These are phyloP conservation scores for Medicago ruthenica DNA, from an alignment of 306 rosid genomes.

Conservation along the genomic window DNA sequence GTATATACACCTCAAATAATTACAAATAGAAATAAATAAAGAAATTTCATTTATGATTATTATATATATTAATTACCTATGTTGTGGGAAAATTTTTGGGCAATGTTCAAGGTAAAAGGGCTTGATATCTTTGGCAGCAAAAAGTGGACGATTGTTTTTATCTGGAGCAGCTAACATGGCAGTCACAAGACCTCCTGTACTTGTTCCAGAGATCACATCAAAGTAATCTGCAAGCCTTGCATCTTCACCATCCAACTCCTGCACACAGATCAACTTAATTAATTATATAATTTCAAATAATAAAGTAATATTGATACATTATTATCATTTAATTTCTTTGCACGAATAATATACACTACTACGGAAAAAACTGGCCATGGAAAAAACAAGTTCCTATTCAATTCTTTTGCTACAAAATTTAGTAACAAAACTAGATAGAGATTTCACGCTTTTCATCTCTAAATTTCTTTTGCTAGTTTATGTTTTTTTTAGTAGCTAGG, in stretches of 20 bases:
- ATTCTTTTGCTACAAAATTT: no score
- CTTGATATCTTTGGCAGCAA: constrained; percentile 66
- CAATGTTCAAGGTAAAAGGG: constrained; percentile 59
- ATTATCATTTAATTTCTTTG: not conserved
- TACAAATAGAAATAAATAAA: no score
- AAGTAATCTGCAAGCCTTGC: constrained; percentile 80
- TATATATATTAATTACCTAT: not conserved
- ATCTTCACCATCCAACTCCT: constrained; percentile 71
- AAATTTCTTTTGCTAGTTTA: no score
- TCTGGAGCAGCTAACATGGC: constrained; percentile 73
- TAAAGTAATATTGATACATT: not conserved
- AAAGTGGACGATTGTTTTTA: constrained; percentile 58
- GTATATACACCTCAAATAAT: not conserved
- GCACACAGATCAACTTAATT: not conserved
- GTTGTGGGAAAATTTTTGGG: constrained; percentile 65
- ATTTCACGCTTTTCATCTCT: no score
- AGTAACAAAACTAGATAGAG: no score
- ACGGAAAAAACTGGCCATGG: no score
- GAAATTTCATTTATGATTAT: no score
- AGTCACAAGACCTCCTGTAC: constrained; percentile 74
- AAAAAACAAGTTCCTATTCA: no score
- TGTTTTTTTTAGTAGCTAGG: no score
- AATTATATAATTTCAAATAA: not conserved
- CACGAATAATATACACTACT: not conserved
- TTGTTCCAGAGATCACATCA: constrained; percentile 76